Percentiles rank a stretch among this genome's conserved stretches.
These are phyloP conservation scores for Staphylotrichum longicolle DNA, from an alignment of 495 filamentous ascomycete genomes.

Conservation along the genomic window DNA sequence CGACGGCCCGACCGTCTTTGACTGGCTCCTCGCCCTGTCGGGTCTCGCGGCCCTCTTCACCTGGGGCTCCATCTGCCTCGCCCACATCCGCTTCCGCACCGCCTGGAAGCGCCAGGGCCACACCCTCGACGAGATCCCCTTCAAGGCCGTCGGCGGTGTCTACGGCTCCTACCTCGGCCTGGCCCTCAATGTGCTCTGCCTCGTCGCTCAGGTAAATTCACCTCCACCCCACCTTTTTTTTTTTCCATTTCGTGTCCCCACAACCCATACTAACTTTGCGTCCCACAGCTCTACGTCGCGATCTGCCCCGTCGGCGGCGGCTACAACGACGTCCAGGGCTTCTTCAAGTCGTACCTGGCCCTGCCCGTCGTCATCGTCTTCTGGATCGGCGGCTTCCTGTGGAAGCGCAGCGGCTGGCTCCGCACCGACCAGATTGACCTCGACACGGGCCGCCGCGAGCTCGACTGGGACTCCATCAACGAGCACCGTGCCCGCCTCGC, in stretches of 20 bases:
- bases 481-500: constrained; percentile 43
- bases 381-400: constrained; percentile 62
- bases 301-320: constrained; percentile 45
- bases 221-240: neutral
- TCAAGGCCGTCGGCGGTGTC: constrained; percentile 62
- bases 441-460: constrained; percentile 58
- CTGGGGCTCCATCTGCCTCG: constrained; percentile 70
- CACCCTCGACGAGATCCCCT: constrained; percentile 68
- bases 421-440: constrained; percentile 58
- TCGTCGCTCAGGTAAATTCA: constrained; percentile 58
- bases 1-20: constrained; percentile 51
- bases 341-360: constrained; percentile 80
- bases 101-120: constrained; percentile 65
- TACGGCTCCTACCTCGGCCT: constrained; percentile 67
- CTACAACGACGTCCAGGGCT: constrained; percentile 54
- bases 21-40: constrained; percentile 68
- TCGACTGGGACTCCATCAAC: constrained; percentile 57
- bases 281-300: constrained; percentile 50
- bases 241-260: neutral
- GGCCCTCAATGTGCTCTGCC: constrained; percentile 54
- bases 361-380: constrained; percentile 76
- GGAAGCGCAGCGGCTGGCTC: constrained; percentile 61
- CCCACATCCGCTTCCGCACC: constrained; percentile 63
- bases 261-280: constrained; percentile 8
- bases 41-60: constrained; percentile 69